phyloP scores from a whole-genome alignment of 192 early-diverging fungal genomes.

The Backusella tuberculispora region DNA sequence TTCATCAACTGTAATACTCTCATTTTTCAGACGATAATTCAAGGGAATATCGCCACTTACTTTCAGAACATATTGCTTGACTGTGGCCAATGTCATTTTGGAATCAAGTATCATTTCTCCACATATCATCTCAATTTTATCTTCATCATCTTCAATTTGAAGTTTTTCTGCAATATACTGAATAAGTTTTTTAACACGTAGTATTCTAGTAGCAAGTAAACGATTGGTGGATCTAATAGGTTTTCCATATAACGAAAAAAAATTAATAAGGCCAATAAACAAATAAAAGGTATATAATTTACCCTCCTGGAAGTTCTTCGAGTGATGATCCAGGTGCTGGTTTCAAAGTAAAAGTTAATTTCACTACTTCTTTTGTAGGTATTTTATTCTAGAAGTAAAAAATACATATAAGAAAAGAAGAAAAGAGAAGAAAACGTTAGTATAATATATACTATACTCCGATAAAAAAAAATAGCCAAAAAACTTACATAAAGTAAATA shows the following conservation, averaged over 20 bases:
- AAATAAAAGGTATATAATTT: conserved; percentile 11
- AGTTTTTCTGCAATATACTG: conserved; percentile 85
- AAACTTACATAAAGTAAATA: conserved; percentile 64
- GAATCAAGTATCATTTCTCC: conserved; percentile 59
- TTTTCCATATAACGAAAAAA: background rate
- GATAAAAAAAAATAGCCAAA: background rate
- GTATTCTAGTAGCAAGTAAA: conserved; percentile 86
- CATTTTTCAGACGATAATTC: conserved; percentile 42
- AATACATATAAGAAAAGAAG: background rate
- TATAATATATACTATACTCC: background rate
- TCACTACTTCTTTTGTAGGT: conserved; percentile 73
- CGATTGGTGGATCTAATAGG: conserved; percentile 57
- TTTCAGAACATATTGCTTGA: conserved; percentile 69
- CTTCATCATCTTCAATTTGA: conserved; percentile 5
- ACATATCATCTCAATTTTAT: conserved; percentile 61
- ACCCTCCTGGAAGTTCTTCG: conserved; percentile 58
- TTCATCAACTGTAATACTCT: background rate
- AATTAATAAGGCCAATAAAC: conserved; percentile 5
- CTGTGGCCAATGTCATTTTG: conserved; percentile 71
- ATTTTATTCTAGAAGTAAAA: conserved; percentile 55
- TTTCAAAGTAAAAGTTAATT: conserved; percentile 81
- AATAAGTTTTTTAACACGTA: conserved; percentile 84
- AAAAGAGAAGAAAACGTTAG: background rate
- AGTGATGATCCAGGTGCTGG: conserved; percentile 63
- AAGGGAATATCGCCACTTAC: conserved; percentile 58